These are phyloP conservation scores for Hypoxylon fragiforme DNA, from an alignment of 495 filamentous ascomycete genomes.

Conservation along the genomic window DNA sequence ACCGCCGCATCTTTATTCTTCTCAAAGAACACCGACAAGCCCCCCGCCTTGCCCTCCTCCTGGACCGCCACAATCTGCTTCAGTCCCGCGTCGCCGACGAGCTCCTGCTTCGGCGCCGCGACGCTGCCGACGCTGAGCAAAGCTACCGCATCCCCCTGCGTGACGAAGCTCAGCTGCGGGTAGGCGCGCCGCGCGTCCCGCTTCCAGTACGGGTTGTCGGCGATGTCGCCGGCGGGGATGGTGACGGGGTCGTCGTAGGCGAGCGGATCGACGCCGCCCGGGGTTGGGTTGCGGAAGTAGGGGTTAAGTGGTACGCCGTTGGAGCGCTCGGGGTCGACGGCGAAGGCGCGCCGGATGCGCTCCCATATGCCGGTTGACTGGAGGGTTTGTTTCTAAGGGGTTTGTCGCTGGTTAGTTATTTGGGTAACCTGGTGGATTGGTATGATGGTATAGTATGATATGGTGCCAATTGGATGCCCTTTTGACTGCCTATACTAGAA, in stretches of 20 bases:
- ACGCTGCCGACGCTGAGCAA: slow-evolving; percentile 84
- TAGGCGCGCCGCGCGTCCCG: slow-evolving; percentile 86
- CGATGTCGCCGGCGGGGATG: slow-evolving; percentile 87
- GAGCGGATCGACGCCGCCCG: slow-evolving; percentile 74
- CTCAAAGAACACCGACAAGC: slow-evolving; percentile 72
- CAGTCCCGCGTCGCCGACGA: slow-evolving; percentile 79
- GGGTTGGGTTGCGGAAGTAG: slow-evolving; percentile 86
- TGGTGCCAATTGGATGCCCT: too few relatives aligned
- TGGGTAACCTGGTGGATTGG: background rate
- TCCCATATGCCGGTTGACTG: slow-evolving; percentile 91
- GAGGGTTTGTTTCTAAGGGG: slow-evolving; percentile 91
- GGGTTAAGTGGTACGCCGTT: slow-evolving; percentile 91
- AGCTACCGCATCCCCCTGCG: slow-evolving; percentile 81
- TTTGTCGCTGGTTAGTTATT: background rate
- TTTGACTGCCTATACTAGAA: background rate
- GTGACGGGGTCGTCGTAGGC: slow-evolving; percentile 90
- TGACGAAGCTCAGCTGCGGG: slow-evolving; percentile 77
- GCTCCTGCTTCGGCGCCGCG: slow-evolving; percentile 75
- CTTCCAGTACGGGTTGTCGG: slow-evolving; percentile 98
- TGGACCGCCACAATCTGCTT: slow-evolving; percentile 82
- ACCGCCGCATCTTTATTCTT: slow-evolving; percentile 62
- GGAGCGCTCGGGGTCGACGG: slow-evolving; percentile 87
- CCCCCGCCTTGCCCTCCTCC: slow-evolving; percentile 71
- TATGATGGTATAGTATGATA: too few relatives aligned
- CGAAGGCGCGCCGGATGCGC: slow-evolving; percentile 71